phyloP scores from a whole-genome alignment of 805 yeast species.

The Yarrowia hollandica region DNA sequence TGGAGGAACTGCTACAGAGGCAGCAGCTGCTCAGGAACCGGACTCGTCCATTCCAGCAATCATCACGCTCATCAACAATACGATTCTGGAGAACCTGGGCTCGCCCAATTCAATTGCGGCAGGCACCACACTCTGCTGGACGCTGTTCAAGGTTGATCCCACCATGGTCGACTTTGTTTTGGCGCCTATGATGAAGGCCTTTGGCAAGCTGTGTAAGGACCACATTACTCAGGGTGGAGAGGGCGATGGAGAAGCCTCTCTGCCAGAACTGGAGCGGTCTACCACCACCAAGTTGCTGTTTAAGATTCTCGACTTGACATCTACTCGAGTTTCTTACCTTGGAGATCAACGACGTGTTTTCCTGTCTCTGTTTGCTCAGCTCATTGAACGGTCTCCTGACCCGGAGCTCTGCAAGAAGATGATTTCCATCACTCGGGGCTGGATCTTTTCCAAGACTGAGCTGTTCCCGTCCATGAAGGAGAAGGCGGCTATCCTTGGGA shows the following conservation, averaged over 20 bases:
- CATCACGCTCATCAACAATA: conserved; percentile 58
- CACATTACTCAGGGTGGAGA: conserved; percentile 51
- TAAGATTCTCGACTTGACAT: conserved; percentile 71
- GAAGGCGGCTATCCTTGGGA: conserved; percentile 87
- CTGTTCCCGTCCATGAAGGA: conserved; percentile 93
- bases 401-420: conserved; percentile 71
- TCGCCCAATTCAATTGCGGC: conserved; percentile 80
- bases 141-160: conserved; percentile 73
- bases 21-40: conserved; percentile 57
- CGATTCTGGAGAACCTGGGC: conserved; percentile 74
- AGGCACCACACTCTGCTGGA: conserved; percentile 65
- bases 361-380: conserved; percentile 78
- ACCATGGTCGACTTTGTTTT: conserved; percentile 70
- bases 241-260: conserved; percentile 34
- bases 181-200: conserved; percentile 77
- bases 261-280: conserved; percentile 67
- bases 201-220: conserved; percentile 86
- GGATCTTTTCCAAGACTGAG: conserved; percentile 86
- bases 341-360: conserved; percentile 94
- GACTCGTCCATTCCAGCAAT: conserved; percentile 57
- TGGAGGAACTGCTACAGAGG: conserved; percentile 43
- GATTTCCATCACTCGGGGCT: conserved; percentile 71
- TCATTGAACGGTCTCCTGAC: conserved; percentile 85
- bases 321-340: conserved; percentile 76
- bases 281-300: conserved; percentile 76